These are phyloP conservation scores for Rosellinia necatrix DNA, from an alignment of 2,329 filamentous ascomycete genomes.

Conservation along the genomic window DNA sequence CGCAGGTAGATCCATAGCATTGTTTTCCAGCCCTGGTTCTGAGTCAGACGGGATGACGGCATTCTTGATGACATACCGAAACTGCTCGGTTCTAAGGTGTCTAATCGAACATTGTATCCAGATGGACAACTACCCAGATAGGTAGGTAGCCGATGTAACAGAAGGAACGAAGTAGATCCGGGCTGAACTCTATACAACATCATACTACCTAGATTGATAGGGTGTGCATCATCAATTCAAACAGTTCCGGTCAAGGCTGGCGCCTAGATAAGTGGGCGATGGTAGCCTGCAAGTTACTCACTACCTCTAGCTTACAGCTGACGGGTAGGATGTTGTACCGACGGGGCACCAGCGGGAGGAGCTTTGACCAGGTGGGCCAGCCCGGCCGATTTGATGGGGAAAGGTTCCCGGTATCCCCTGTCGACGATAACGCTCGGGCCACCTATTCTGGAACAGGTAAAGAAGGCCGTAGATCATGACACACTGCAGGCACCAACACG, in stretches of 20 bases:
- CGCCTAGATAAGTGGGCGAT: too few relatives aligned
- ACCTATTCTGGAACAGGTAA: slow-evolving; percentile 35
- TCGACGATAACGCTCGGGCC: slow-evolving; percentile 25
- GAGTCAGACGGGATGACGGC: slow-evolving; percentile 16
- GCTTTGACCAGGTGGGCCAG: slow-evolving; percentile 24
- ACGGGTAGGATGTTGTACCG: too few relatives aligned
- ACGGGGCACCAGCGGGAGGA: slow-evolving; percentile 2
- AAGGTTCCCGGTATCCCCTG: slow-evolving; percentile 12
- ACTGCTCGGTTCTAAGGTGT: neutral
- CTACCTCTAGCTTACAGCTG: too few relatives aligned
- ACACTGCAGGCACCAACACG: slow-evolving; percentile 18
- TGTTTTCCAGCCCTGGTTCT: slow-evolving; percentile 1
- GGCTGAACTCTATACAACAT: too few relatives aligned
- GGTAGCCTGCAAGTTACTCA: too few relatives aligned
- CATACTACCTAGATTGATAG: too few relatives aligned
- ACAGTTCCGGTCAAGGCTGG: too few relatives aligned
- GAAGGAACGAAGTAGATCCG: too few relatives aligned
- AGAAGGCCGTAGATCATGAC: slow-evolving; percentile 27
- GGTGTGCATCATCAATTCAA: too few relatives aligned
- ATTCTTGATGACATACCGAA: slow-evolving; percentile 7
- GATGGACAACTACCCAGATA: neutral
- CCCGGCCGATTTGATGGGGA: slow-evolving; percentile 10
- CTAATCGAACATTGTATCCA: neutral
- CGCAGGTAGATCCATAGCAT: neutral
- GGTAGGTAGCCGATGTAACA: too few relatives aligned